Evolutionary conservation across 345 rosid genomes (phyloP).

Genomic region (Luvunga scandens): DNA sequence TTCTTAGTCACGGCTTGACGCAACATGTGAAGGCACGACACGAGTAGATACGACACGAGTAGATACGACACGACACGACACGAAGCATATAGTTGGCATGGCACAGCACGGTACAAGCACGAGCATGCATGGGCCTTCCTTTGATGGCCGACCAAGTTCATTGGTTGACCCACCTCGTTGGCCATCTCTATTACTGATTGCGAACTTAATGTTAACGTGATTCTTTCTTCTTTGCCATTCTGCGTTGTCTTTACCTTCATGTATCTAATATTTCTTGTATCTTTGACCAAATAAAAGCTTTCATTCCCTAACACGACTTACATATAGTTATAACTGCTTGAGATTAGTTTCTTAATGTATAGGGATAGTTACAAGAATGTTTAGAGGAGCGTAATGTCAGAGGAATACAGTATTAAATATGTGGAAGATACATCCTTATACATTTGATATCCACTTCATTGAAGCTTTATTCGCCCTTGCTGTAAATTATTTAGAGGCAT

Average conservation of each 20-base stretch:
- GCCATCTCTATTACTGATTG: no score
- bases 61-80: no score
- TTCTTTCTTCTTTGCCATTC: background rate
- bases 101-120: no score
- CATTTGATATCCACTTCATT: conserved; percentile 88
- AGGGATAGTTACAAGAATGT: conserved; percentile 98
- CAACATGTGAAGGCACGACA: no score
- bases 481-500: conserved; percentile 4
- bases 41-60: no score
- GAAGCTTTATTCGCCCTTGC: conserved; percentile 37
- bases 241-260: background rate
- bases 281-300: background rate
- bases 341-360: conserved; percentile 25
- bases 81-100: no score
- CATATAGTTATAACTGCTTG: conserved; percentile 9
- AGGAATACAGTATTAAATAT: conserved; percentile 72
- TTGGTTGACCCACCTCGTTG: no score
- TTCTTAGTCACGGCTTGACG: no score
- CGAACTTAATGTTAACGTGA: background rate
- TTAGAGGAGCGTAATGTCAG: conserved; percentile 54
- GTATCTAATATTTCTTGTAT: background rate
- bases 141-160: no score
- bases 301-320: background rate
- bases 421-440: conserved; percentile 90
- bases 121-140: no score